Conservation (phyloP, 345 rosid genomes). For the Citropsis articulata region DNA sequence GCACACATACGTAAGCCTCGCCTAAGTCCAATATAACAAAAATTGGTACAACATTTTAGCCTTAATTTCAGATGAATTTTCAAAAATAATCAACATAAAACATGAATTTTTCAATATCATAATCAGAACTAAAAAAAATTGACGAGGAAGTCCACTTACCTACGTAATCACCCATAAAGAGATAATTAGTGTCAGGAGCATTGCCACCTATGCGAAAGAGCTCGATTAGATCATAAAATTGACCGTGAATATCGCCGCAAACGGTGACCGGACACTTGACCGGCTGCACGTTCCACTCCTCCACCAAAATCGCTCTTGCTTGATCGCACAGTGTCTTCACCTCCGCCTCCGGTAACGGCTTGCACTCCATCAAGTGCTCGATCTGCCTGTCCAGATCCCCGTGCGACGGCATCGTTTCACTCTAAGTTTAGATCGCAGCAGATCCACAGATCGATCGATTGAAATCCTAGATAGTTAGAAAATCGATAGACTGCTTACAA, state of each 20-base stretch:
- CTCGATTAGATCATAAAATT: constrained; percentile 95
- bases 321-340: constrained; percentile 93
- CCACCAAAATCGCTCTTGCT: constrained; percentile 90
- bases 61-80: neutral
- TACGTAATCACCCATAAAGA: constrained; percentile 99
- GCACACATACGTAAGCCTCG: neutral
- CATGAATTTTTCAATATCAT: neutral
- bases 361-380: constrained; percentile 97
- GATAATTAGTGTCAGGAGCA: constrained; percentile 94
- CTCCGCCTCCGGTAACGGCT: constrained; percentile 83
- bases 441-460: constrained; percentile 14
- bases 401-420: constrained; percentile 66
- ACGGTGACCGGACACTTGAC: constrained; percentile 99
- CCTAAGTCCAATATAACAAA: neutral
- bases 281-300: constrained; percentile 99
- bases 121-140: neutral
- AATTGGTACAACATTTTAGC: neutral
- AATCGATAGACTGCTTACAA: neutral
- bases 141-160: constrained; percentile 43
- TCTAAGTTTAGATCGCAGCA: neutral
- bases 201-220: constrained; percentile 94
- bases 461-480: neutral
- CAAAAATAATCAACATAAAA: neutral
- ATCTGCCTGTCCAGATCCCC: constrained; percentile 99
- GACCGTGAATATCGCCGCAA: constrained; percentile 99